These are phyloP conservation scores for Trametes sp. DNA, from an alignment of 1,284 basidiomycete species.

Conservation along the genomic window DNA sequence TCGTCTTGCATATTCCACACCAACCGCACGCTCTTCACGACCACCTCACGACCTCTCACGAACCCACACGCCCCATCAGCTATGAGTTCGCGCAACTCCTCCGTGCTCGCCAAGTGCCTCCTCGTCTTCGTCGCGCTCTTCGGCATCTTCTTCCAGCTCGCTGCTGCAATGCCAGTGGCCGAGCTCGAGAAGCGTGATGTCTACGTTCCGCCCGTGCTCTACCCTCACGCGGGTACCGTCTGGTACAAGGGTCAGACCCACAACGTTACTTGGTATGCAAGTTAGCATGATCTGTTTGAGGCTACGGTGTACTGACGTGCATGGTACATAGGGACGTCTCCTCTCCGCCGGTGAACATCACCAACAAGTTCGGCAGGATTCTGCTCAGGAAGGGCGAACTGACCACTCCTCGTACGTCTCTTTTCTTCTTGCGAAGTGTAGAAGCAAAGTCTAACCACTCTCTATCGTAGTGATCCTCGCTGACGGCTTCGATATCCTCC, in stretches of 20 bases:
- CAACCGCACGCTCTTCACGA: neutral
- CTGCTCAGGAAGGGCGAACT: conserved; percentile 44
- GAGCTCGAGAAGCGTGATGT: conserved; percentile 46
- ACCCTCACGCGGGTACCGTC: conserved; percentile 43
- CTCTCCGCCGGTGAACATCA: conserved; percentile 49
- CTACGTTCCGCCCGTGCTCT: conserved; percentile 49
- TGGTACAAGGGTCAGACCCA: conserved; percentile 50
- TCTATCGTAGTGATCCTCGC: conserved; percentile 22
- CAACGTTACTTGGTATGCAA: conserved; percentile 51
- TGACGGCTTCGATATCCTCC: conserved; percentile 25
- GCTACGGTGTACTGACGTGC: neutral
- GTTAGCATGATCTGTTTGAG: neutral
- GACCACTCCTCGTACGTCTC: conserved; percentile 39
- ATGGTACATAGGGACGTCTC: conserved; percentile 45
- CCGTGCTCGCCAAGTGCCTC: conserved; percentile 22
- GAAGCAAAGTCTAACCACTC: too few species aligned
- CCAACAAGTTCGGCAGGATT: conserved; percentile 50
- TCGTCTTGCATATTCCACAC: conserved; percentile 4
- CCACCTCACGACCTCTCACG: conserved; percentile 14
- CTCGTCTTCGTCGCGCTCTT: conserved; percentile 30
- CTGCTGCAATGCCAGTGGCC: conserved; percentile 16
- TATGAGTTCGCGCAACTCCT: conserved; percentile 15
- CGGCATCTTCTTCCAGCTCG: conserved; percentile 22
- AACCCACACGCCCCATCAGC: conserved; percentile 8
- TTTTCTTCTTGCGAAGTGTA: too few species aligned